These are phyloP conservation scores for Didymella sp. DNA, from an alignment of 2,329 filamentous ascomycete species.

Conservation along the genomic window DNA sequence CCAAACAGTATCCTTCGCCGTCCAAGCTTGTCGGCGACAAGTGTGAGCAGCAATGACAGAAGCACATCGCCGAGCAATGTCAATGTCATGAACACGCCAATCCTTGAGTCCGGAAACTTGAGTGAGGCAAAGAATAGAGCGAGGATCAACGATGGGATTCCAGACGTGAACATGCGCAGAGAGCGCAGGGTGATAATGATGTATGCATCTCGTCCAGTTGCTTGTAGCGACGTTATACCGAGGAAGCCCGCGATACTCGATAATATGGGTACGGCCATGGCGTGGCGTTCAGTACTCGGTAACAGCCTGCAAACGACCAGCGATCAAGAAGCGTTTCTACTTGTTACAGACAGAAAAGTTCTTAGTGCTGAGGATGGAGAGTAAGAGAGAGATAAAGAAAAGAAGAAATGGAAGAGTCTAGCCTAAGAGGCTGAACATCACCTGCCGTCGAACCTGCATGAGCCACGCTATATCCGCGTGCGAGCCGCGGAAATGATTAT, in stretches of 20 bases:
- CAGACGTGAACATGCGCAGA: constrained; percentile 47
- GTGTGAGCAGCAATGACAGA: constrained; percentile 47
- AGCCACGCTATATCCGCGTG: constrained; percentile 16
- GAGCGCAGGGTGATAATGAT: constrained; percentile 53
- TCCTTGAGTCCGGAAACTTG: constrained; percentile 44
- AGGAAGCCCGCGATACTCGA: constrained; percentile 39
- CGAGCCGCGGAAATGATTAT: constrained; percentile 1
- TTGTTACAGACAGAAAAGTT: constrained; percentile 4
- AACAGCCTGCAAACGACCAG: not conserved
- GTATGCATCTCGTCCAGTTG: constrained; percentile 48
- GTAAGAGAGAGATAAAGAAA: constrained; percentile 14
- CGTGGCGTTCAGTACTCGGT: not conserved
- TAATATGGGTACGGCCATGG: constrained; percentile 29
- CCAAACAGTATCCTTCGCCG: constrained; percentile 46
- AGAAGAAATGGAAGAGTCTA: constrained; percentile 15
- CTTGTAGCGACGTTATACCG: constrained; percentile 41
- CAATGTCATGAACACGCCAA: constrained; percentile 52
- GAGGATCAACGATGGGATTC: constrained; percentile 48
- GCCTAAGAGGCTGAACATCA: constrained; percentile 16
- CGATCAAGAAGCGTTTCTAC: constrained; percentile 2
- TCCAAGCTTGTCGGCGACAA: constrained; percentile 49
- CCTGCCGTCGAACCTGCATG: constrained; percentile 16
- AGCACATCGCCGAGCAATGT: constrained; percentile 51
- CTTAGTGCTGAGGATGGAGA: not conserved
- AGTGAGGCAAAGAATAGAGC: constrained; percentile 50